Evolutionary conservation across 164 flowering plant genomes (phyloP).

Genomic region (Amborella trichopoda): DNA sequence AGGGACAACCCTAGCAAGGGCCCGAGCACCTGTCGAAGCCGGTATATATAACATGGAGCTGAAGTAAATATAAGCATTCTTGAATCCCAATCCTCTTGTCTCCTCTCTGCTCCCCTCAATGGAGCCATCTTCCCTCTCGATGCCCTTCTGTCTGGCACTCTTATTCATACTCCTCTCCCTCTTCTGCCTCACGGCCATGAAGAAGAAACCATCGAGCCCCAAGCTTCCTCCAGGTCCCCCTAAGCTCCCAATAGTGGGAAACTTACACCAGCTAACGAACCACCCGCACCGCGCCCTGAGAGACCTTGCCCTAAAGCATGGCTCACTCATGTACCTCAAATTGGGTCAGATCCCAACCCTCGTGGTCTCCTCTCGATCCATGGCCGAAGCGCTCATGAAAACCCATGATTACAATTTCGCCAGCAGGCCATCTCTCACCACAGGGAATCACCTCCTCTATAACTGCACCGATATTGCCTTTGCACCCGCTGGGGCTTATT

Average conservation of each 20-base stretch:
- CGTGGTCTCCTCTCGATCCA: constrained; percentile 1
- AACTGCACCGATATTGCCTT: not conserved
- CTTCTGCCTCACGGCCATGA: no score
- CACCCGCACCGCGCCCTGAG: not conserved
- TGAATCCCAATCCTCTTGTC: no score
- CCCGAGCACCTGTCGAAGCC: no score
- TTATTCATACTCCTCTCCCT: no score
- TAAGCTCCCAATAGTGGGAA: constrained; percentile 1
- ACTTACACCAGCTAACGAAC: constrained; percentile 1
- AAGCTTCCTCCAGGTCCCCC: constrained; percentile 1
- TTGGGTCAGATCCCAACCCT: constrained; percentile 1
- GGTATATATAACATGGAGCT: no score
- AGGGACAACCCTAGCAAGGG: no score
- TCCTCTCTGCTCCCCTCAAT: no score
- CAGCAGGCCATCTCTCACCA: not conserved
- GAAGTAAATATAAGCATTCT: no score
- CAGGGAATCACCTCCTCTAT: not conserved
- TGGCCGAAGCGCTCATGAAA: constrained; percentile 2
- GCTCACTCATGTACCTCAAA: constrained; percentile 6
- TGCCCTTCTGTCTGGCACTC: no score
- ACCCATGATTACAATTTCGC: not conserved
- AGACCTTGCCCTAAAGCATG: constrained; percentile 1
- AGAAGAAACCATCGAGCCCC: not conserved
- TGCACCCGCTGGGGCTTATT: constrained; percentile 4
- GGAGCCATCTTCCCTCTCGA: no score